Evolutionary conservation across 1,284 basidiomycete genomes (phyloP).

Genomic region (Anthracocystis walkeri): DNA sequence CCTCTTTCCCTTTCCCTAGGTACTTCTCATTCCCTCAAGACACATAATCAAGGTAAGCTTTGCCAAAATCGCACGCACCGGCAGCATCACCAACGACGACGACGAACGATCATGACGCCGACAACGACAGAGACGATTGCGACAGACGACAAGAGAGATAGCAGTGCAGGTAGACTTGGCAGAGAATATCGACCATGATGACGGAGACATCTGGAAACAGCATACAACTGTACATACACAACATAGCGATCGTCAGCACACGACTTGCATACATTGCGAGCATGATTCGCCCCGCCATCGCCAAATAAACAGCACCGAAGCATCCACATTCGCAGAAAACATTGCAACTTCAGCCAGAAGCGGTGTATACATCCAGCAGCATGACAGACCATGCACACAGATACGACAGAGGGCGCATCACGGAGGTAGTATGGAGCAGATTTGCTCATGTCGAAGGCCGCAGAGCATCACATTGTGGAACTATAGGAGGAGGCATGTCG

Average conservation of each 20-base stretch:
- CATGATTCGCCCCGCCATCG: not conserved
- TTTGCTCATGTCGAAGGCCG: not conserved
- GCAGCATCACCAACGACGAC: slow-evolving; percentile 21
- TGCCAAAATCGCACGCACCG: slow-evolving; percentile 21
- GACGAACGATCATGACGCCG: slow-evolving; percentile 5
- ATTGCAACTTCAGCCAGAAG: not conserved
- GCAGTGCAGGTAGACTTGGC: slow-evolving; percentile 4
- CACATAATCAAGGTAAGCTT: slow-evolving; percentile 51
- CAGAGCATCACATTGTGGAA: not conserved
- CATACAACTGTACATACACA: not conserved
- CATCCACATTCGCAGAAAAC: not conserved
- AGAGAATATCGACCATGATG: slow-evolving; percentile 3
- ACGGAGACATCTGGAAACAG: not conserved
- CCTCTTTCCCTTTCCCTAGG: slow-evolving; percentile 37
- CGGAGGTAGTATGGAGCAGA: not conserved
- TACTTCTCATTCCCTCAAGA: slow-evolving; percentile 54
- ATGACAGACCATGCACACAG: not conserved
- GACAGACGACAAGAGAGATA: slow-evolving; percentile 1
- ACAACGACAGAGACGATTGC: slow-evolving; percentile 19
- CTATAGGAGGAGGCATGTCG: not conserved
- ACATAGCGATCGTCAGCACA: not conserved
- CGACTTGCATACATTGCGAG: not conserved
- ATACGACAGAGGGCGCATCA: not conserved
- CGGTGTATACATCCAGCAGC: not conserved
- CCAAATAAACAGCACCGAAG: not conserved